phyloP scores from a whole-genome alignment of 768 basidiomycete species.

The Pleurotus eryngii region DNA sequence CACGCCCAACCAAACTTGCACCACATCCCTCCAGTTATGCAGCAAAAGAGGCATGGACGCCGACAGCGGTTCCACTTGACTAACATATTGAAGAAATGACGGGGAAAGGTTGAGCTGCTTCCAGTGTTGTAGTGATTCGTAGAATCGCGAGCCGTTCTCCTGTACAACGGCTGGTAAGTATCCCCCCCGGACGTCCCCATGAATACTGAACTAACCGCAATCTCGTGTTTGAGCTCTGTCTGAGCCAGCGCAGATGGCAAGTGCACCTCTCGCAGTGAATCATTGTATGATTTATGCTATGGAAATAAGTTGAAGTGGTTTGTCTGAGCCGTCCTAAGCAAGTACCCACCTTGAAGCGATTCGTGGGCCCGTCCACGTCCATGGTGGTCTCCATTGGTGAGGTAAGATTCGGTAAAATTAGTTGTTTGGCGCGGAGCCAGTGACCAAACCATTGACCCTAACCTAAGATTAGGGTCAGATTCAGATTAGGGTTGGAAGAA shows the following conservation, averaged over 20 bases:
- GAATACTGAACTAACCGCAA: slow-evolving; percentile 39
- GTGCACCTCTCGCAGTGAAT: slow-evolving; percentile 67
- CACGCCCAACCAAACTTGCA: slow-evolving; percentile 60
- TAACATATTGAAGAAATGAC: slow-evolving; percentile 68
- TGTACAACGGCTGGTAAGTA: slow-evolving; percentile 20
- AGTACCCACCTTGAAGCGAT: slow-evolving; percentile 1
- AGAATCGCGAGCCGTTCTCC: slow-evolving; percentile 81
- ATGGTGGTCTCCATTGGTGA: neutral
- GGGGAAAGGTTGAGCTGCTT: slow-evolving; percentile 77
- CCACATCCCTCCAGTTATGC: slow-evolving; percentile 73
- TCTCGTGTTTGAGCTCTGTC: slow-evolving; percentile 55
- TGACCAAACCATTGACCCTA: too few relatives aligned
- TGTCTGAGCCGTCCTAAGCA: neutral
- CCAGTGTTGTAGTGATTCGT: slow-evolving; percentile 70
- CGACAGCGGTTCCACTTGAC: slow-evolving; percentile 55
- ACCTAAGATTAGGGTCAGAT: too few relatives aligned
- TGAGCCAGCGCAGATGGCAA: slow-evolving; percentile 61
- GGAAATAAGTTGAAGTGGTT: neutral
- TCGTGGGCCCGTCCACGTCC: slow-evolving; percentile 2
- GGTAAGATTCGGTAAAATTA: too few relatives aligned
- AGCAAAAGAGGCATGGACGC: slow-evolving; percentile 78
- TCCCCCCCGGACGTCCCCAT: neutral
- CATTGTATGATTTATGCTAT: slow-evolving; percentile 74
- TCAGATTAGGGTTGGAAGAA: too few relatives aligned
- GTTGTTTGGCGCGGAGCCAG: too few relatives aligned